A percentile compares a stretch with the other conserved stretches of the same genome.
Conservation (phyloP, 257 asterid genomes). For the Asclepias syriaca region DNA sequence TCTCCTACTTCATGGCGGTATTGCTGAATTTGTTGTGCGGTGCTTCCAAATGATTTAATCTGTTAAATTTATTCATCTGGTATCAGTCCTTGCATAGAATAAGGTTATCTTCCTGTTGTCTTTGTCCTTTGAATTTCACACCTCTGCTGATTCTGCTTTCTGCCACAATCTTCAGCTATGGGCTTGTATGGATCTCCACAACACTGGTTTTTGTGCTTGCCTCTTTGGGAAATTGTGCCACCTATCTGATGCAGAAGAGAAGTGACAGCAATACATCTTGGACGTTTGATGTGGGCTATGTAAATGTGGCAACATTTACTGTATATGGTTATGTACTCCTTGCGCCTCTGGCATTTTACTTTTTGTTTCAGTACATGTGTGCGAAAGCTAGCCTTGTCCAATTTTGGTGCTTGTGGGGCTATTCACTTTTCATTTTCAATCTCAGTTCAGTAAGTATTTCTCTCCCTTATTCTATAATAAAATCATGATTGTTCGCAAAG, state of each 20-base stretch:
- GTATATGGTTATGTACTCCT: conserved; percentile 80
- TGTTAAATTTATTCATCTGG: neutral
- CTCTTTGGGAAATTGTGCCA: conserved; percentile 82
- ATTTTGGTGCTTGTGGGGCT: conserved; percentile 99
- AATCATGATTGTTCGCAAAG: conserved; percentile 1
- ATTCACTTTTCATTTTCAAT: conserved; percentile 81
- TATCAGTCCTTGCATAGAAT: neutral
- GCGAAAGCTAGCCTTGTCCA: conserved; percentile 76
- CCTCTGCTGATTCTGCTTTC: conserved; percentile 14
- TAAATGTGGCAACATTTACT: conserved; percentile 71
- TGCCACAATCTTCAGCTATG: conserved; percentile 52
- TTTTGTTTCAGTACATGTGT: conserved; percentile 82
- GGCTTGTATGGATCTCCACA: conserved; percentile 93
- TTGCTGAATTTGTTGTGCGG: neutral
- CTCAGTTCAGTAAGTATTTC: conserved; percentile 67
- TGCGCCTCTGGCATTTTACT: conserved; percentile 89
- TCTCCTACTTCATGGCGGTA: neutral
- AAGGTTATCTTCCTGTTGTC: neutral
- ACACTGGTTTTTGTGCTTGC: conserved; percentile 80
- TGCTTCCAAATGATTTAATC: neutral
- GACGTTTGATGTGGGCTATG: conserved; percentile 77
- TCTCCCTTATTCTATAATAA: neutral
- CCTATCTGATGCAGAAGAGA: conserved; percentile 64
- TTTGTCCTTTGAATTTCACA: conserved; percentile 1
- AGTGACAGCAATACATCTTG: conserved; percentile 44